Base-by-base conservation (phyloP, 1,284 basidiomycete genomes). In the Sanghuangporus baumii region DNA sequence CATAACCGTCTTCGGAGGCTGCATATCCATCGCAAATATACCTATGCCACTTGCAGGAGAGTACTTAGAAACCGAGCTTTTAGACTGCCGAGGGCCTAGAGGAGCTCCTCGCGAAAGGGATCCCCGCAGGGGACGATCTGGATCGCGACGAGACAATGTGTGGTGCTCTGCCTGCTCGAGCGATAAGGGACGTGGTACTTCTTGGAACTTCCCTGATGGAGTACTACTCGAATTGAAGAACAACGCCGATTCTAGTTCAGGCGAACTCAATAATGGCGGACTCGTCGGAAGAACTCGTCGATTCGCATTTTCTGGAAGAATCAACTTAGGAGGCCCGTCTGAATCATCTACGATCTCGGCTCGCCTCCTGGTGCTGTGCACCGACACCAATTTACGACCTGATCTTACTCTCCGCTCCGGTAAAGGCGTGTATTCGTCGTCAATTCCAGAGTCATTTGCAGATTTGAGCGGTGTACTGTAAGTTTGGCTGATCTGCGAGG, bases 171-270 rank as follows among this genome's bases (percentile, higher is more conserved):
- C 14, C 5, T n/a, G 52, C n/a, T 23, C 48, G 14, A 7, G 26
- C 46, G 46, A 1, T 18, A 18, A n/a, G 54, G 38, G 6, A 12
- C 16, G 26, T 11, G 34, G 34, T n/a, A 46, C 7, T 8, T 52
- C 36, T 6, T 40, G n/a, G 47, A 31, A 26, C 12, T 20, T 2
- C 14, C 18, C 41, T 54, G 51, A 8, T 16, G 46, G 47, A 14
- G 7, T 31, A n/a, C 8, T 16, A 18, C 50, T 23, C n/a, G 63
- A 18, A 18, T 47, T 48, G 51, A 65, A 65, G 50, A 65, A 61
- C 16, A 65, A 50, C 6, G 57, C 63, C 14, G 56, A 46, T 23
- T 65, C 60, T 26, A 65, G 50, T 4, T 55, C 47, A 18, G 63
- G 60, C 7, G 60, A 61, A 14, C 36, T 59, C 14, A 65, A 20